Evolutionary conservation across 345 rosid species (phyloP).

Genomic region (Syzygium oleosum): DNA sequence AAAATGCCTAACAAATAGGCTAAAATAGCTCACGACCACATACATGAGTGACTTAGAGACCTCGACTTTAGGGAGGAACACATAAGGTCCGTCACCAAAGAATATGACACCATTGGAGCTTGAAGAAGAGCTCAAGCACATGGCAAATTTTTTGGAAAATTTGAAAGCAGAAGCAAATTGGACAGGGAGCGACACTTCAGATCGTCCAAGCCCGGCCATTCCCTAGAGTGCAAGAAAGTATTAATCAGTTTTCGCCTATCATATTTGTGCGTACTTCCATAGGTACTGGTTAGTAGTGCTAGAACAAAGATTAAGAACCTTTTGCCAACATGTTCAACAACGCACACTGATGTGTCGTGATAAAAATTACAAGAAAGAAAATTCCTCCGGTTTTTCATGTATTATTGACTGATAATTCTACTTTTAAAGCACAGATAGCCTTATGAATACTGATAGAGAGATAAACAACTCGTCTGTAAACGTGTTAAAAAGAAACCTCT

Average conservation of each 20-base stretch:
- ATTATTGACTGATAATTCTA: not conserved
- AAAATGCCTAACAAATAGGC: too few relatives aligned
- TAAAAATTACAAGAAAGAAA: not conserved
- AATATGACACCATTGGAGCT: slow-evolving; percentile 18
- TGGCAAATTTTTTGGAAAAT: slow-evolving; percentile 14
- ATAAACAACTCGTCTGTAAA: not conserved
- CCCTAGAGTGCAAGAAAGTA: not conserved
- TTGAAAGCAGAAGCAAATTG: slow-evolving; percentile 19
- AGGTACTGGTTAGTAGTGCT: not conserved
- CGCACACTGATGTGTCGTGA: not conserved
- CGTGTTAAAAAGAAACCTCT: not conserved
- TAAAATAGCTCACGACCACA: too few relatives aligned
- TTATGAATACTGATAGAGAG: not conserved
- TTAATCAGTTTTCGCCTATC: not conserved
- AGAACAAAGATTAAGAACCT: not conserved
- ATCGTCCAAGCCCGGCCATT: slow-evolving; percentile 28
- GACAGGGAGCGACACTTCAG: slow-evolving; percentile 13
- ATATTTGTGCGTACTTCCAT: not conserved
- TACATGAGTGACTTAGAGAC: slow-evolving; percentile 24
- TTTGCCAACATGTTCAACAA: not conserved
- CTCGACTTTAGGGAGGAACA: slow-evolving; percentile 20
- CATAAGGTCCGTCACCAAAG: slow-evolving; percentile 27
- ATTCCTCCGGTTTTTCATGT: not conserved
- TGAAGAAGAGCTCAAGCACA: slow-evolving; percentile 22
- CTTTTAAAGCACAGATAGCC: not conserved